Conservation (phyloP, 768 basidiomycete genomes). For the Boletus speciosus region DNA sequence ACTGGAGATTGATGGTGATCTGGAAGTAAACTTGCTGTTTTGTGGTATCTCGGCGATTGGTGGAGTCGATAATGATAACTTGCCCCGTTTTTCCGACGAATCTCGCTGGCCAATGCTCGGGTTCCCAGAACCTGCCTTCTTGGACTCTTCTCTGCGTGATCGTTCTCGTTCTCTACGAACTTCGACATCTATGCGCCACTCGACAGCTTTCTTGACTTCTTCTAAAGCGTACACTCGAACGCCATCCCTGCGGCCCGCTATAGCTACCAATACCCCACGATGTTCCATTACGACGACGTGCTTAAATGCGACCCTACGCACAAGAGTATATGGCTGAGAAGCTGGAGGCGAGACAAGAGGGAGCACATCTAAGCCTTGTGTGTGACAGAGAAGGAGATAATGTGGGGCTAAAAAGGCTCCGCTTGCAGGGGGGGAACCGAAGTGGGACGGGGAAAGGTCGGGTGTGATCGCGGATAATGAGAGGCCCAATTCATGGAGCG, state of each 20-base stretch:
- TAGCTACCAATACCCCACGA: slow-evolving; percentile 85
- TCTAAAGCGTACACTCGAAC: slow-evolving; percentile 87
- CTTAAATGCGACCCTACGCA: slow-evolving; percentile 79
- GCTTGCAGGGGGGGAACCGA: slow-evolving; percentile 68
- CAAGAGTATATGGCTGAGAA: slow-evolving; percentile 74
- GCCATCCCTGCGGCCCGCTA: slow-evolving; percentile 81
- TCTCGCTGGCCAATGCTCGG: slow-evolving; percentile 37
- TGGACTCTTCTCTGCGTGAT: slow-evolving; percentile 62
- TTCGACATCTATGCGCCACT: slow-evolving; percentile 85
- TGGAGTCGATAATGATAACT: slow-evolving; percentile 49
- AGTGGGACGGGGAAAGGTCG: slow-evolving; percentile 71
- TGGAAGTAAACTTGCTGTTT: slow-evolving; percentile 17
- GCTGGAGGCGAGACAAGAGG: slow-evolving; percentile 73
- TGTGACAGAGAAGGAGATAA: slow-evolving; percentile 78
- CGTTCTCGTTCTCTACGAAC: slow-evolving; percentile 71
- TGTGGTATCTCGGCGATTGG: slow-evolving; percentile 34
- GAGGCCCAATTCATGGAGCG: slow-evolving; percentile 72
- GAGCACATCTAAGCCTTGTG: slow-evolving; percentile 84
- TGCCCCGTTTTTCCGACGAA: slow-evolving; percentile 45
- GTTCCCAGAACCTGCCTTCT: slow-evolving; percentile 42
- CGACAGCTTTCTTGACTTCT: slow-evolving; percentile 80
- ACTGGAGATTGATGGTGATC: slow-evolving; percentile 19
- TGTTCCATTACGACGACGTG: slow-evolving; percentile 92
- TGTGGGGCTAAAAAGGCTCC: slow-evolving; percentile 81
- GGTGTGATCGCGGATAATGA: slow-evolving; percentile 63